Conservation (phyloP, 805 yeast genomes). For the Hanseniaspora singularis region DNA sequence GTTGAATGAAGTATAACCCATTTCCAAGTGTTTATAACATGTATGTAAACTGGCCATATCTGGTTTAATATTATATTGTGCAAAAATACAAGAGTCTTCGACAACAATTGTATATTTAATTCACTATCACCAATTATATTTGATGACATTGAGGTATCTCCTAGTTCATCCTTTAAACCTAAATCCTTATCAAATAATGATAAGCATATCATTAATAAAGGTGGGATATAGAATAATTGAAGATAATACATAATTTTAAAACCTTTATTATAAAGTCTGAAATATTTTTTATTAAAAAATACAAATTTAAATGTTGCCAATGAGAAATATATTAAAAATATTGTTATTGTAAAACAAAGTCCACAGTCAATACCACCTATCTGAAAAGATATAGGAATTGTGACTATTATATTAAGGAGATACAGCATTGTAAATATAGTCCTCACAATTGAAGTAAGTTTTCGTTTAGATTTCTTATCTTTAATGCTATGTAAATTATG, state of each 20-base stretch:
- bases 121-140: neutral
- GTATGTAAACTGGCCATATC: constrained; percentile 22
- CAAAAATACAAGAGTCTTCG: constrained; percentile 7
- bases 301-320: constrained; percentile 61
- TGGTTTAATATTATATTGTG: constrained; percentile 12
- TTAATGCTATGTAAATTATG: neutral
- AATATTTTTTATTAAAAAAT: constrained; percentile 23
- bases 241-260: constrained; percentile 49
- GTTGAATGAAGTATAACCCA: constrained; percentile 64
- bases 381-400: constrained; percentile 88
- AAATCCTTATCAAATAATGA: constrained; percentile 3
- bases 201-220: constrained; percentile 58
- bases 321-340: constrained; percentile 56
- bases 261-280: constrained; percentile 20
- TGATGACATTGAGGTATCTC: neutral
- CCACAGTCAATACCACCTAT: constrained; percentile 90
- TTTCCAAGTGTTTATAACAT: constrained; percentile 56
- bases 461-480: constrained; percentile 9
- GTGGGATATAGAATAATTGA: constrained; percentile 76
- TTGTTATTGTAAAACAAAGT: constrained; percentile 63
- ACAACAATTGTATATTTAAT: constrained; percentile 5
- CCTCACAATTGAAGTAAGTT: constrained; percentile 22
- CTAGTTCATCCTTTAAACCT: neutral
- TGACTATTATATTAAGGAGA: constrained; percentile 54
- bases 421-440: constrained; percentile 45